These are phyloP conservation scores for Microcos paniculata DNA, from an alignment of 345 rosid genomes.

Conservation along the genomic window DNA sequence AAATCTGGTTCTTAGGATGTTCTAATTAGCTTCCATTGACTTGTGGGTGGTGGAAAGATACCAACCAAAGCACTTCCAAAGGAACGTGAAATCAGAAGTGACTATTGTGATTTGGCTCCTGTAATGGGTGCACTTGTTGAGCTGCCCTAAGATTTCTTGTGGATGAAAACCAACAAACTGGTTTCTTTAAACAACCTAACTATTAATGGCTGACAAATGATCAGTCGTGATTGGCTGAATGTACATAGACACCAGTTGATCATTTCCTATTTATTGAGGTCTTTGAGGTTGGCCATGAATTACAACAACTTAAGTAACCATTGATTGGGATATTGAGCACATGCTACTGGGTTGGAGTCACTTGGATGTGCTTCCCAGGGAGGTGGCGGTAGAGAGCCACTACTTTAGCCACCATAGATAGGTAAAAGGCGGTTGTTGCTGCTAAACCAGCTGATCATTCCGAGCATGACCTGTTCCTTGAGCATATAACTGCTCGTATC, in stretches of 20 bases:
- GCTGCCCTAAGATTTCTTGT: constrained; percentile 44
- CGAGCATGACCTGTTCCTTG: constrained; percentile 60
- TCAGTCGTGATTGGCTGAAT: constrained; percentile 48
- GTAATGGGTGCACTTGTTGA: constrained; percentile 29
- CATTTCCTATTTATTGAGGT: constrained; percentile 43
- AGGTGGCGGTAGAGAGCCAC: constrained; percentile 77
- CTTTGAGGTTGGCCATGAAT: constrained; percentile 53
- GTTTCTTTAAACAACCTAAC: constrained; percentile 30
- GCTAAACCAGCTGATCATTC: constrained; percentile 64
- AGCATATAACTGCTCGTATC: constrained; percentile 59
- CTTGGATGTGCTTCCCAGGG: constrained; percentile 94
- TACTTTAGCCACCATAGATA: constrained; percentile 58
- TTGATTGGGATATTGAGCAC: constrained; percentile 55
- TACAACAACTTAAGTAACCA: constrained; percentile 46
- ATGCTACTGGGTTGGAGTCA: constrained; percentile 52
- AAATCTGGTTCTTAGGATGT: constrained; percentile 34
- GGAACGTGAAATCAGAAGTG: constrained; percentile 28
- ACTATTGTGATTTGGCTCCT: constrained; percentile 30
- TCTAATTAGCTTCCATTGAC: constrained; percentile 45
- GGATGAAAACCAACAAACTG: constrained; percentile 45
- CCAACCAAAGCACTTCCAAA: constrained; percentile 30
- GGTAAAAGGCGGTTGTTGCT: constrained; percentile 70
- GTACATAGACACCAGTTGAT: constrained; percentile 62
- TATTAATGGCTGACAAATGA: constrained; percentile 27
- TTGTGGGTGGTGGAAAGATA: constrained; percentile 36